phyloP scores from a whole-genome alignment of 2,329 filamentous ascomycete genomes.

The Aspergillus novofumigatus region DNA sequence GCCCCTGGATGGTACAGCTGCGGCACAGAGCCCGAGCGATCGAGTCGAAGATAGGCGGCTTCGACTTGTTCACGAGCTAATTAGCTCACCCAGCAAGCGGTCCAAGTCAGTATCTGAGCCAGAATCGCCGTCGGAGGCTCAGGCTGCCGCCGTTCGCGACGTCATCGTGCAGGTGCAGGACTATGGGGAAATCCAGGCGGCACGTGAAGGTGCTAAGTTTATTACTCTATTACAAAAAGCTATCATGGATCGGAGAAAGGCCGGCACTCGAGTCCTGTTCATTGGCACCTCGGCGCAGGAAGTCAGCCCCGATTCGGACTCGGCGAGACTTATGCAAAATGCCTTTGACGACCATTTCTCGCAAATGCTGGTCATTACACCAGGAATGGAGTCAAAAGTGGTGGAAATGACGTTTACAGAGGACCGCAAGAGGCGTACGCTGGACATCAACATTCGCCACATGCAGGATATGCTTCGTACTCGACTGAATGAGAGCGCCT shows the following conservation, averaged over 20 bases:
- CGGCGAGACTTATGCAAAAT: constrained; percentile 45
- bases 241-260: constrained; percentile 67
- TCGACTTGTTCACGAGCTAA: constrained; percentile 33
- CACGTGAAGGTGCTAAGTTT: constrained; percentile 64
- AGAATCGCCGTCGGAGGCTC: constrained; percentile 9
- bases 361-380: constrained; percentile 53
- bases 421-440: constrained; percentile 47
- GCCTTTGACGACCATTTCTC: constrained; percentile 45
- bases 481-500: constrained; percentile 31
- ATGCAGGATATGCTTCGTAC: constrained; percentile 58
- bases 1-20: constrained; percentile 20
- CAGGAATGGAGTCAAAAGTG: constrained; percentile 38
- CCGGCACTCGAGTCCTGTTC: constrained; percentile 69
- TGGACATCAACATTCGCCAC: constrained; percentile 61
- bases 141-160: constrained; percentile 23
- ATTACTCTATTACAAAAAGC: constrained; percentile 65
- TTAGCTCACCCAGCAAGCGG: constrained; percentile 22
- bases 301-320: constrained; percentile 35
- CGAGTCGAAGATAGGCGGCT: constrained; percentile 29
- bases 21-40: constrained; percentile 16
- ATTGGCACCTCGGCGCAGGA: constrained; percentile 69
- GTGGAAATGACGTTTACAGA: constrained; percentile 42
- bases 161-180: constrained; percentile 78
- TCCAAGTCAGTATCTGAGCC: constrained; percentile 4
- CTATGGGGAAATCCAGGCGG: constrained; percentile 70